Evolutionary conservation across 225 moss, liverwort and hornwort genomes (phyloP).

Genomic region (Takakia lepidozioides): DNA sequence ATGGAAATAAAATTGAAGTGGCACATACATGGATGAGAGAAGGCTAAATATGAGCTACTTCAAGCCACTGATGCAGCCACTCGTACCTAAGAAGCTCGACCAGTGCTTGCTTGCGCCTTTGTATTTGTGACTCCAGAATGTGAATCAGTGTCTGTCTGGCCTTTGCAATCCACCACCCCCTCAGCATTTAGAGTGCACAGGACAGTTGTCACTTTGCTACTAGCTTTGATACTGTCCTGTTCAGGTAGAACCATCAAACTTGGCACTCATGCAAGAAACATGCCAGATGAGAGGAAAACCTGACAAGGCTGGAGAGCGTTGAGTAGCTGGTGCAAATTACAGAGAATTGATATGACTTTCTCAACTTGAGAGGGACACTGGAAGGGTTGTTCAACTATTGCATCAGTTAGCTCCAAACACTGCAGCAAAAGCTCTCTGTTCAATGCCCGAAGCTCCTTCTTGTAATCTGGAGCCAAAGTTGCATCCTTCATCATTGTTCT

Average conservation of each 20-base stretch:
- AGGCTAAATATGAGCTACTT: too few species aligned
- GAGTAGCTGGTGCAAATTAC: constrained; percentile 92
- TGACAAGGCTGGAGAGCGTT: constrained; percentile 93
- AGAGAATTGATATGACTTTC: constrained; percentile 79
- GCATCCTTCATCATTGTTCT: too few species aligned
- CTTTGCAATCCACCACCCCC: constrained; percentile 12
- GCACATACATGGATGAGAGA: too few species aligned
- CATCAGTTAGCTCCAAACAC: constrained; percentile 86
- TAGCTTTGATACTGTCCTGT: too few species aligned
- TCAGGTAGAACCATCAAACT: too few species aligned
- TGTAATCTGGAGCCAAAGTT: too few species aligned
- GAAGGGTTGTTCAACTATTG: constrained; percentile 86
- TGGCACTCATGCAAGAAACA: too few species aligned
- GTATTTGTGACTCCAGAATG: constrained; percentile 73
- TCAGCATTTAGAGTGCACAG: too few species aligned
- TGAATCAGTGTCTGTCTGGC: constrained; percentile 95
- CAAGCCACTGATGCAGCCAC: too few species aligned
- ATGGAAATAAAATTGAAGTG: too few species aligned
- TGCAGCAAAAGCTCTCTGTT: constrained; percentile 88
- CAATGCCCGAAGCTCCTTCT: constrained; percentile 78
- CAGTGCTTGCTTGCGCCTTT: constrained; percentile 73
- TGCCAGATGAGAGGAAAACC: too few species aligned
- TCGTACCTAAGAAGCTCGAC: constrained; percentile 72
- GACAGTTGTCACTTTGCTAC: too few species aligned
- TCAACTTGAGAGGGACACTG: constrained; percentile 96